Conservation (phyloP, 2,329 filamentous ascomycete species). For the Fonsecaea nubica region DNA sequence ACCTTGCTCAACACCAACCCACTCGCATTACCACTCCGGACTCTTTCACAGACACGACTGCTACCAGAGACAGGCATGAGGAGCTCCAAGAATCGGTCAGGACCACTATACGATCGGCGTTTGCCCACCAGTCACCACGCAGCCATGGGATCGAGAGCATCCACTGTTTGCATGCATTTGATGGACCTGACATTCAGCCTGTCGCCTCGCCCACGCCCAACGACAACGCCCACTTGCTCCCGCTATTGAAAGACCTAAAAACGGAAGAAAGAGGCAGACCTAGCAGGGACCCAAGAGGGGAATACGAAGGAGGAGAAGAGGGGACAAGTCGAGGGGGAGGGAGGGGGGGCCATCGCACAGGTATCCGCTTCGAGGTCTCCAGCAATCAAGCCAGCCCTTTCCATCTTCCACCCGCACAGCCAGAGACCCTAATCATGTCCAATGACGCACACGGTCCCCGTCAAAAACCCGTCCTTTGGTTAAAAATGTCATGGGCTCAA, state of each 20-base stretch:
- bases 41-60: not conserved
- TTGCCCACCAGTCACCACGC: slow-evolving; percentile 6
- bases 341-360: slow-evolving; percentile 8
- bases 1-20: not conserved
- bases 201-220: not conserved
- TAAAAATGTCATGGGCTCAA: slow-evolving; percentile 7
- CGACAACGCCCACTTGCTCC: not conserved
- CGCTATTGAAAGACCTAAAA: slow-evolving; percentile 14
- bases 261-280: slow-evolving; percentile 4
- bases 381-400: not conserved
- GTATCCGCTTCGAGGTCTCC: slow-evolving; percentile 5
- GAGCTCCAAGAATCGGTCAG: not conserved
- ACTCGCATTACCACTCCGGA: not conserved
- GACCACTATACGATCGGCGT: slow-evolving; percentile 1
- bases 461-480: not conserved
- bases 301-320: slow-evolving; percentile 3
- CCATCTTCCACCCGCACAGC: slow-evolving; percentile 14
- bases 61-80: not conserved
- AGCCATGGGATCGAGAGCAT: slow-evolving; percentile 11
- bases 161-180: not conserved
- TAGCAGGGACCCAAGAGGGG: slow-evolving; percentile 9
- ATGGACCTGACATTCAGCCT: not conserved
- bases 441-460: slow-evolving; percentile 9
- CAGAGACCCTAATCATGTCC: slow-evolving; percentile 5
- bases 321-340: not conserved